Conservation (phyloP, 768 basidiomycete species). For the Pholiota molesta region DNA sequence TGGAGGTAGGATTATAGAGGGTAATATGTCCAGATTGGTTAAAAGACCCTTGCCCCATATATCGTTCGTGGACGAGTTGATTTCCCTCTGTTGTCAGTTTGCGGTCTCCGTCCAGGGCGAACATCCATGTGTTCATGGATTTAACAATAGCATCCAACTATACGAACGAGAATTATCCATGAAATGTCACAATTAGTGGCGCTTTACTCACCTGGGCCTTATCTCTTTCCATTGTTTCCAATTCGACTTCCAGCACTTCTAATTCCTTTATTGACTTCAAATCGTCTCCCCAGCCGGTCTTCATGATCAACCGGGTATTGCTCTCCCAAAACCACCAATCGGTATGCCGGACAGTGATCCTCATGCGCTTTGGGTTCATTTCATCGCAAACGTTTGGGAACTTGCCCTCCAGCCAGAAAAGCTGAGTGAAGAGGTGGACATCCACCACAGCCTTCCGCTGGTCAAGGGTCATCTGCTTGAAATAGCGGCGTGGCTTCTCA, state of each 20-base stretch:
- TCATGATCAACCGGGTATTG: neutral
- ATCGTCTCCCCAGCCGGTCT: constrained; percentile 1
- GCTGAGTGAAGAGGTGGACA: constrained; percentile 14
- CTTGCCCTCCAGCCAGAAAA: constrained; percentile 4
- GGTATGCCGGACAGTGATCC: constrained; percentile 15
- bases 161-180: neutral
- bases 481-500: neutral
- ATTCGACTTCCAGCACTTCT: constrained; percentile 9
- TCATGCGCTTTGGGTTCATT: neutral
- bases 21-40: neutral
- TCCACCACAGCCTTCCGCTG: constrained; percentile 9
- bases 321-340: constrained; percentile 16
- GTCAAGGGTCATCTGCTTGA: constrained; percentile 9
- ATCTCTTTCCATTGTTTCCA: constrained; percentile 14
- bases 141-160: neutral
- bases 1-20: neutral
- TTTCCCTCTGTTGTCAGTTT: neutral
- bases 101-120: neutral
- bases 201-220: constrained; percentile 8
- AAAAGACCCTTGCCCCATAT: neutral
- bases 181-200: neutral
- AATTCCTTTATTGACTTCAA: constrained; percentile 2
- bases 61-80: neutral
- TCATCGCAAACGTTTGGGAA: neutral
- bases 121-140: neutral